These are phyloP conservation scores for Golovinomyces cichoracearum DNA, from an alignment of 2,329 filamentous ascomycete species.

Conservation along the genomic window DNA sequence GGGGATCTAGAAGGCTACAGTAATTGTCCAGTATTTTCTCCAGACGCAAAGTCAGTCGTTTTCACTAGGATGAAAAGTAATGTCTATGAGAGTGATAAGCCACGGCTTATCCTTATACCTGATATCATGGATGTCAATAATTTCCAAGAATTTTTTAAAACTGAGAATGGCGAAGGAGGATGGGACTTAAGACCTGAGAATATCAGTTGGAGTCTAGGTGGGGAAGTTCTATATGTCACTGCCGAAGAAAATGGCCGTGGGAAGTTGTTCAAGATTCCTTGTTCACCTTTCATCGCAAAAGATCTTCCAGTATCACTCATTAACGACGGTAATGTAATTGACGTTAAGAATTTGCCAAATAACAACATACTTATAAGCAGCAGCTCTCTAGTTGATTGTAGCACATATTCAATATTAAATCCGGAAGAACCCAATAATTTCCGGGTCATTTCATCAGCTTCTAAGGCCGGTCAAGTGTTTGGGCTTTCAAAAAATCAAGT, in stretches of 20 bases:
- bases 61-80: conserved; percentile 55
- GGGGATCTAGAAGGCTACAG: conserved; percentile 37
- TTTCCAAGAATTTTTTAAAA: conserved; percentile 35
- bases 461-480: conserved; percentile 37
- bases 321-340: conserved; percentile 26
- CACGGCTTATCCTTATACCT: conserved; percentile 37
- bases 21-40: conserved; percentile 44
- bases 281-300: conserved; percentile 24
- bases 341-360: conserved; percentile 25
- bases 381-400: conserved; percentile 48
- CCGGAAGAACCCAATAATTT: conserved; percentile 18
- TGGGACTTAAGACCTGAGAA: conserved; percentile 34
- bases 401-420: conserved; percentile 30
- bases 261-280: conserved; percentile 35
- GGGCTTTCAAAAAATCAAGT: conserved; percentile 38
- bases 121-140: conserved; percentile 31
- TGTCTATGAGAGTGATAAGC: conserved; percentile 61
- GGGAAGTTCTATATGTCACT: conserved; percentile 41
- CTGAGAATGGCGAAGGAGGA: conserved; percentile 32
- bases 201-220: conserved; percentile 30
- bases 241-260: conserved; percentile 43
- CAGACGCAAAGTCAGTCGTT: conserved; percentile 40
- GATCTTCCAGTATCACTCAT: conserved; percentile 25
- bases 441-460: conserved; percentile 31
- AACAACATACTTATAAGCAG: conserved; percentile 35